Evolutionary conservation across 148 eudicot species (phyloP), one percentile per base, ranked within the genome.

Genomic region (Chenopodium berlandieri): DNA sequence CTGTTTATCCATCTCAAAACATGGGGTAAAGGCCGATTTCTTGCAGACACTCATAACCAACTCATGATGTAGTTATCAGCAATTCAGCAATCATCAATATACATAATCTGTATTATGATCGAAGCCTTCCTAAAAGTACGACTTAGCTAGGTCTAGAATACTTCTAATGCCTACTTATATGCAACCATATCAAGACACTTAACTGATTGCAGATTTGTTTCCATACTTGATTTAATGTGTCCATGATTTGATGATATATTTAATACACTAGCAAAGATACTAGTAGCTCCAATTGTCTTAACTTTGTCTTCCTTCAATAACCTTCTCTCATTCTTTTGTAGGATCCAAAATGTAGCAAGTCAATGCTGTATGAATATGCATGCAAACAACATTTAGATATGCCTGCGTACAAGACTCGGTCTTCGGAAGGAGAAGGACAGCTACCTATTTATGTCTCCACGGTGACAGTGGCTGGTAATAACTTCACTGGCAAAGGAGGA

Each of bases 401-500:
- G 5, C 86, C 86, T 3, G 62, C 54, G 60, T 84, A 80, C 70
- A 75, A 47, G 63, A 84, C 83, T 44, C 3, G 2, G 13, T 47
- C 58, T 19, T 77, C 76, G 56, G 80, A 76, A 40, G 30, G 56
- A 11, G 63, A 83, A 25, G 82, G 75, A 79, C 34, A 37, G 10
- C 50, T 70, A 47, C 80, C 82, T 6, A 25, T 75, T 58, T 84
- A 12, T 60, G 67, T 84, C 34, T 75, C 86, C 37, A 58, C 67
- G 4, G 86, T 84, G 62, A 75, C 62, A 30, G 80, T 79, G 40
- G 82, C 44, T 9, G 72, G 40, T 31, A 75, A 75, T 72, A 80
- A 40, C 11, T 84, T 84, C 65, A 75, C 80, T 40, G 83, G 86
- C 30, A 76, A 72, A 56, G 86, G 71, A 64, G 82, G 76, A 3